Conservation (phyloP, 2,329 filamentous ascomycete species). For the Ceratocystis diversiconidia region DNA sequence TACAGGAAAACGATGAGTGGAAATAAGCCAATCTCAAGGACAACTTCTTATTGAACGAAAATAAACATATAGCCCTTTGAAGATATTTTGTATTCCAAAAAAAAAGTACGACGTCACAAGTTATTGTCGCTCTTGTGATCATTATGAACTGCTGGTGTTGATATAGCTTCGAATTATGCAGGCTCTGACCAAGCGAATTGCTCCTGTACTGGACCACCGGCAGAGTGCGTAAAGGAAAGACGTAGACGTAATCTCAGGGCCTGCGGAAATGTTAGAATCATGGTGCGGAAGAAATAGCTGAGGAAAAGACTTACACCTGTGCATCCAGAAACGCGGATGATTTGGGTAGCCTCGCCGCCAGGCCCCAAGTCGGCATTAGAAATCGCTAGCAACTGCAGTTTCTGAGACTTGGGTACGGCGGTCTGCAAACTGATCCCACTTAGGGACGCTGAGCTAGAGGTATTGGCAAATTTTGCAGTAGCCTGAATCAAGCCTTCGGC, state of each 20-base stretch:
- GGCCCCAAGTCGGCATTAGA: conserved; percentile 62
- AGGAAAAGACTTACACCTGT: conserved; percentile 60
- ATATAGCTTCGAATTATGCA: conserved; percentile 23
- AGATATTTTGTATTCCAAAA: neutral
- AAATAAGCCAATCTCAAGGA: neutral
- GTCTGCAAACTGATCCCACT: conserved; percentile 75
- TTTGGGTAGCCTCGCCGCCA: conserved; percentile 73
- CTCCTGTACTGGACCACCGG: conserved; percentile 60
- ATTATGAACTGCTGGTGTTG: too few species aligned
- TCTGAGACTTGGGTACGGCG: conserved; percentile 92
- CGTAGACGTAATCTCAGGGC: conserved; percentile 73
- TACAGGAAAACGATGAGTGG: neutral
- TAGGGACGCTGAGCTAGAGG: conserved; percentile 48
- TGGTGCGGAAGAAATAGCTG: neutral
- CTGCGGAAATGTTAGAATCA: conserved; percentile 32
- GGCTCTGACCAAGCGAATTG: conserved; percentile 96
- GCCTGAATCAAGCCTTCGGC: conserved; percentile 68
- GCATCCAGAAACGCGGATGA: conserved; percentile 73
- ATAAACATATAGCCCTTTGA: neutral
- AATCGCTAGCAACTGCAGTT: conserved; percentile 80
- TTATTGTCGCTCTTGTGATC: neutral
- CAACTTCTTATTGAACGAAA: neutral
- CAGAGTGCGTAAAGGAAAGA: conserved; percentile 62
- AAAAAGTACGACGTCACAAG: neutral
- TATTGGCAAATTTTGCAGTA: conserved; percentile 71